Base-by-base conservation (phyloP, 1,139 yeast species). In the Nakaseomyces sp. region DNA sequence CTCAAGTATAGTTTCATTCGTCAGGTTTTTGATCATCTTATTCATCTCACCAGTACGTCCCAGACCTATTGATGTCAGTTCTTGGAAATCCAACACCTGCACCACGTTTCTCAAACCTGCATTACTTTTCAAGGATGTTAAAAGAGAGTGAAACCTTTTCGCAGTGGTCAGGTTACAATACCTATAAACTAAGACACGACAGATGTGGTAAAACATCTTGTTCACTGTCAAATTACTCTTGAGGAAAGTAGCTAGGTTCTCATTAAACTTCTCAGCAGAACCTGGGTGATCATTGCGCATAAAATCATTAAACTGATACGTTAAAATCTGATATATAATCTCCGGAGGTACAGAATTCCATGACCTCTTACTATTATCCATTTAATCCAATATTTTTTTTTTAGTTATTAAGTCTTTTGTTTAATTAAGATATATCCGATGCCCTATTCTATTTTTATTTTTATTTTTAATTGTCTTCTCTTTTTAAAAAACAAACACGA, bases 41-140 rank as follows among this genome's bases (percentile, higher is more conserved):
- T 85, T 88, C 95, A 87, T 87, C 53, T 83, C 75, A 7, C 86
- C 86, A 0, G 96, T 84, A 50, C 96, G 71, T 3, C 96, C 96
- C 43, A 88, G 70, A 0, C 96, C 96, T 43, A 89, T 81, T 1
- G 93, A 82, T 0, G 96, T 87, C 60, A 88, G 83, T 50, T 86
- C 91, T 57, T 84, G 85, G 58, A 88, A 88, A 65, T 88, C 96
- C 56, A 88, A 73, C 47, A 81, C 80, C 54, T 81, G 79, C 20
- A 85, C 91, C 54, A 77, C 76, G 47, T 73, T 72, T 6, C 95
- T 88, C 37, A 76, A 70, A 48, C 66, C 72, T 36, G 67, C 73
- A 48, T 71, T 52, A 13, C 66, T 64, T 45, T 68, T 66, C 40
- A 86, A 68, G 45, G 85, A 78, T 42, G 65, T 70, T 41, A 85